Conservation (phyloP, 441 rosid species). For the Dalechampia spathulata region DNA sequence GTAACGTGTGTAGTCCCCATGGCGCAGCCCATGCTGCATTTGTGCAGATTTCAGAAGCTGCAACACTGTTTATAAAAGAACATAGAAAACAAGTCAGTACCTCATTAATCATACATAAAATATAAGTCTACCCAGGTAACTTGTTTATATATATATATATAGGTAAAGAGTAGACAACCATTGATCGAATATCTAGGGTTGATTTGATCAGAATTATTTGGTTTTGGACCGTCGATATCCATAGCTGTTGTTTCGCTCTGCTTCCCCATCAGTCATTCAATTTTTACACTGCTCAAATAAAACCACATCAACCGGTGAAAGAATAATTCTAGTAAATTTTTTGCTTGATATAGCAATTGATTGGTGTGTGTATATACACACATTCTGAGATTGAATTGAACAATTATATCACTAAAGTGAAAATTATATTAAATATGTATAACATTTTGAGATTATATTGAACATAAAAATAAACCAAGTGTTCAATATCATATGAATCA, state of each 20-base stretch:
- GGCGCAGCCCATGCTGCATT: slow-evolving; percentile 98
- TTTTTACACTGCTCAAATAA: neutral
- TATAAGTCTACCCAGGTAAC: too few relatives aligned
- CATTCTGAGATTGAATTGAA: too few relatives aligned
- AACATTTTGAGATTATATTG: too few relatives aligned
- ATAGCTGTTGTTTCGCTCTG: slow-evolving; percentile 42
- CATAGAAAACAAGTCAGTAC: neutral
- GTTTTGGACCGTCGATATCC: slow-evolving; percentile 69
- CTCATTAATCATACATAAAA: too few relatives aligned
- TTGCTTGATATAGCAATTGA: too few relatives aligned
- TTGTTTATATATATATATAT: neutral
- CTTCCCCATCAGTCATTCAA: slow-evolving; percentile 28
- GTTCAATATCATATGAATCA: too few relatives aligned
- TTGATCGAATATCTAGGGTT: slow-evolving; percentile 66
- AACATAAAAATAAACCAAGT: too few relatives aligned
- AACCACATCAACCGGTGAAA: neutral
- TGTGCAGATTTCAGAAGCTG: slow-evolving; percentile 87
- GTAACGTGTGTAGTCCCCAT: slow-evolving; percentile 87
- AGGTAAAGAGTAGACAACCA: slow-evolving; percentile 34
- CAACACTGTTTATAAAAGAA: slow-evolving; percentile 43
- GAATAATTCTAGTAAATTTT: neutral
- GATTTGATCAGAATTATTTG: slow-evolving; percentile 50
- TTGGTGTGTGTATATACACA: too few relatives aligned
- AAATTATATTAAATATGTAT: too few relatives aligned
- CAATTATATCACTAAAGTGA: too few relatives aligned